Evolutionary conservation across 192 early-diverging fungal species (phyloP).

Genomic region (Linnemannia exigua): DNA sequence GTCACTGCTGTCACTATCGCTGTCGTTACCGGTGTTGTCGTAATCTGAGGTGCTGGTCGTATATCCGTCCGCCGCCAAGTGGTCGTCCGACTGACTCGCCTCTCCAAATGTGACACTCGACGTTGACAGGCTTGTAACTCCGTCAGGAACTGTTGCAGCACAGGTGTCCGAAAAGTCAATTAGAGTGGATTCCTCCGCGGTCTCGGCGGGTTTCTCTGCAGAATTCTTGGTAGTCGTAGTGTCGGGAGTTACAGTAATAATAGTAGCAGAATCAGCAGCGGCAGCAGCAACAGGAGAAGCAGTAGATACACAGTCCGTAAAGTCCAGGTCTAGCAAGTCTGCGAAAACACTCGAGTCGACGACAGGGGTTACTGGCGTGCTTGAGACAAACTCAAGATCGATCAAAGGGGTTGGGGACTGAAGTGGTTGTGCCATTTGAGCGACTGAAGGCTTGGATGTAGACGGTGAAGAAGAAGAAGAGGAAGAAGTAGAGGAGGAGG

Average conservation of each 20-base stretch:
- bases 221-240: neutral
- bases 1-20: neutral
- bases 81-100: neutral
- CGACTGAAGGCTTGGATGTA: neutral
- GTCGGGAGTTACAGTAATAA: neutral
- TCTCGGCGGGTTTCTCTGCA: neutral
- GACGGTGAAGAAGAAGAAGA: neutral
- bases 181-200: neutral
- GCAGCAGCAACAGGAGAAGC: neutral
- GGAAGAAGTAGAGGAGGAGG: neutral
- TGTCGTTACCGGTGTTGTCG: slow-evolving; percentile 6
- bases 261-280: neutral
- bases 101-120: neutral
- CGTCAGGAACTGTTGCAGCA: neutral
- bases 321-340: neutral
- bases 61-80: neutral
- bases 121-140: neutral
- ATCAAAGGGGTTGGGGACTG: neutral
- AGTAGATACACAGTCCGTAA: neutral
- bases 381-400: neutral
- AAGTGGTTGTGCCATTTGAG: neutral
- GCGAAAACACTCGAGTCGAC: neutral
- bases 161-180: neutral
- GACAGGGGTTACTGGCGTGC: neutral
- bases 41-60: neutral